These are phyloP conservation scores for Reutealis trisperma DNA, from an alignment of 345 rosid species.

Conservation along the genomic window DNA sequence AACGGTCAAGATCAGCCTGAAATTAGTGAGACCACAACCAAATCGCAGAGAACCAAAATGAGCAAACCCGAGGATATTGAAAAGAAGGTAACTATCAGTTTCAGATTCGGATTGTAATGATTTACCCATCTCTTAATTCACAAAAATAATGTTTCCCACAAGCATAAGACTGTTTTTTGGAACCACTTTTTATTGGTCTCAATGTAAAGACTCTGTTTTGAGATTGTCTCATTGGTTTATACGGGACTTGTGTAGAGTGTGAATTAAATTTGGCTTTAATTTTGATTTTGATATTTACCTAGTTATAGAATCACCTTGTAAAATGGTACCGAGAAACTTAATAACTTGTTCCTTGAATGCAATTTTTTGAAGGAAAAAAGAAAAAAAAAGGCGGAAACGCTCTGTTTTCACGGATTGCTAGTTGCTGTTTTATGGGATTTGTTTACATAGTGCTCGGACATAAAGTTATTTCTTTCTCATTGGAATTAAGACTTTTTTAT, in stretches of 20 bases:
- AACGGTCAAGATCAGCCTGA: constrained; percentile 49
- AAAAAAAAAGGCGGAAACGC: too few species aligned
- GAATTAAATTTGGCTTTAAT: neutral
- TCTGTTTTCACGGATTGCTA: constrained; percentile 5
- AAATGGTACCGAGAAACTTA: neutral
- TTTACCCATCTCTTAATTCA: constrained; percentile 10
- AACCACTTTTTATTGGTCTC: neutral
- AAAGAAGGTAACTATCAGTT: constrained; percentile 35
- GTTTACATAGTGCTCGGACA: neutral
- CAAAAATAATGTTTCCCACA: constrained; percentile 1
- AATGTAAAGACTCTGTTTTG: constrained; percentile 5
- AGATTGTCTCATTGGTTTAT: neutral
- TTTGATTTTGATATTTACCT: neutral
- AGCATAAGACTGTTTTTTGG: constrained; percentile 6
- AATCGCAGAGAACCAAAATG: constrained; percentile 49
- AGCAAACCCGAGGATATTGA: constrained; percentile 55
- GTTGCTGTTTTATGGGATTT: neutral
- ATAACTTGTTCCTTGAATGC: neutral
- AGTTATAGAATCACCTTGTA: neutral
- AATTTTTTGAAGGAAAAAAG: neutral
- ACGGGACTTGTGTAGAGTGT: neutral
- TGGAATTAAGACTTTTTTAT: neutral
- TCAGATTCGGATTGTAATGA: constrained; percentile 17
- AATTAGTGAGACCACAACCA: constrained; percentile 33
- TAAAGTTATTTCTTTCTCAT: neutral